Conservation (phyloP, 2,329 filamentous ascomycete species). For the Stromatinia cepivora region DNA sequence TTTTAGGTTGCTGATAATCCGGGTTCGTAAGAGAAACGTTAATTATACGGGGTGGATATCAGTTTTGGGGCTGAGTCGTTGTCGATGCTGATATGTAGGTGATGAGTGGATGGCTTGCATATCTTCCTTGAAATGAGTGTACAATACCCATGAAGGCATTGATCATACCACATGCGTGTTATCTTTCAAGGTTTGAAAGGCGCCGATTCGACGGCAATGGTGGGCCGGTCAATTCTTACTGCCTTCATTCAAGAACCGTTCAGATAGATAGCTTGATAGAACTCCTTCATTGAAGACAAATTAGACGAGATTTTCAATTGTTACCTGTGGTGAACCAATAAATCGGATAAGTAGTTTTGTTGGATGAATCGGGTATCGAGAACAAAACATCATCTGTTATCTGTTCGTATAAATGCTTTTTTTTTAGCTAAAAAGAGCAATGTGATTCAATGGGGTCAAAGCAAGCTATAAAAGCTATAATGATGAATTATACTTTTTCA, state of each 20-base stretch:
- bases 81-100: slow-evolving; percentile 7
- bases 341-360: not conserved
- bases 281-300: not conserved
- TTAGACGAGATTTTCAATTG: slow-evolving; percentile 10
- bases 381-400: not conserved
- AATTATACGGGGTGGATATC: slow-evolving; percentile 13
- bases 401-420: not conserved
- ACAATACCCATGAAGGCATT: slow-evolving; percentile 1
- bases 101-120: slow-evolving; percentile 16
- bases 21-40: not conserved
- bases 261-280: not conserved
- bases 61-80: slow-evolving; percentile 21
- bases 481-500: not conserved
- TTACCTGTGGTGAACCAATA: not conserved
- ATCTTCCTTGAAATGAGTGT: not conserved
- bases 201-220: not conserved
- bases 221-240: not conserved
- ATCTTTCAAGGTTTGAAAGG: not conserved
- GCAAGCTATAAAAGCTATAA: slow-evolving; percentile 2
- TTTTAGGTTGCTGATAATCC: slow-evolving; percentile 7
- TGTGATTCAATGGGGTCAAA: slow-evolving; percentile 5
- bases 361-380: not conserved
- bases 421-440: not conserved
- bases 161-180: not conserved
- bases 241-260: not conserved